Conservation (phyloP, 1,284 basidiomycete species). For the Trametes versicolor region DNA sequence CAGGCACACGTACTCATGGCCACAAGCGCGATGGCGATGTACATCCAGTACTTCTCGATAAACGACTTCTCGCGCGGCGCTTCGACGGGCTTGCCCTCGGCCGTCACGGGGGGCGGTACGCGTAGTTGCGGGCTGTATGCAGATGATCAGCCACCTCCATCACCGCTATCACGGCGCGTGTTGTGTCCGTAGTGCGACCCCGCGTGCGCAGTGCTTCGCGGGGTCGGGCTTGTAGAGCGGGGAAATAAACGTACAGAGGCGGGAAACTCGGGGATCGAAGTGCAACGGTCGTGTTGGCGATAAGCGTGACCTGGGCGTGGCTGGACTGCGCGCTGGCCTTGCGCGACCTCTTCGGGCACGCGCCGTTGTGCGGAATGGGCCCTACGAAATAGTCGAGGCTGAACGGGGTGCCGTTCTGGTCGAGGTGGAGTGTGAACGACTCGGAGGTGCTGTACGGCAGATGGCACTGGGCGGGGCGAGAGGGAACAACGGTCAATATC, state of each 20-base stretch:
- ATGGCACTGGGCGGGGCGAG: slow-evolving; percentile 61
- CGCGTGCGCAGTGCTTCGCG: slow-evolving; percentile 7
- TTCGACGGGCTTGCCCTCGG: slow-evolving; percentile 69
- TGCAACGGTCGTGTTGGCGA: slow-evolving; percentile 64
- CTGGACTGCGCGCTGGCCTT: slow-evolving; percentile 38
- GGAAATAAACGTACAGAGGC: slow-evolving; percentile 59
- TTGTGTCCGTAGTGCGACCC: slow-evolving; percentile 2
- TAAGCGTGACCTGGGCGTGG: slow-evolving; percentile 43
- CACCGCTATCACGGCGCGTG: slow-evolving; percentile 12
- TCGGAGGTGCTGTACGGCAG: slow-evolving; percentile 61
- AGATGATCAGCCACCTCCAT: slow-evolving; percentile 18
- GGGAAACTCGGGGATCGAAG: slow-evolving; percentile 59
- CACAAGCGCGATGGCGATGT: slow-evolving; percentile 70
- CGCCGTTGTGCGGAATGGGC: slow-evolving; percentile 70
- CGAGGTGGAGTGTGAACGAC: slow-evolving; percentile 65
- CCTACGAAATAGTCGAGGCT: slow-evolving; percentile 77
- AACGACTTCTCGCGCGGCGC: slow-evolving; percentile 77
- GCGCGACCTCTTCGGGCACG: slow-evolving; percentile 57
- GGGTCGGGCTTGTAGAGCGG: slow-evolving; percentile 1
- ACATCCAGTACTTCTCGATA: slow-evolving; percentile 91
- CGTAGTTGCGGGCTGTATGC: slow-evolving; percentile 68
- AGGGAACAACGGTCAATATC: slow-evolving; percentile 21
- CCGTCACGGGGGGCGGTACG: slow-evolving; percentile 70
- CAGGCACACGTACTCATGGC: slow-evolving; percentile 60
- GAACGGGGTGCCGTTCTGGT: slow-evolving; percentile 57